A percentile compares a stretch with the other conserved stretches of the same genome.
Conservation (phyloP, 106 monocot genomes). For the Allium cepa region DNA sequence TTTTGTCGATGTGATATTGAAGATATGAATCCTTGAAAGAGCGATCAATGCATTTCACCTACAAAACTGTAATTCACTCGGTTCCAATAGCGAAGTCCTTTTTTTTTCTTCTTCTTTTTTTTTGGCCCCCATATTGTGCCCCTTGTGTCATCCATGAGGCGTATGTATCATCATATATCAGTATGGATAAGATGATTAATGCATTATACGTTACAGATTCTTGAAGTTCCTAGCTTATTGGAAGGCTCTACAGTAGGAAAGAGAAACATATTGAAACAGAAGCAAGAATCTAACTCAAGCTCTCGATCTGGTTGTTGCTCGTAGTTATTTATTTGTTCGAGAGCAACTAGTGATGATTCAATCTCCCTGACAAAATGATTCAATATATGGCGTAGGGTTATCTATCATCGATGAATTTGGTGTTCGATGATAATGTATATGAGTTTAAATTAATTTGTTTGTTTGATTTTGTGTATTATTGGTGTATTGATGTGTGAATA, state of each 20-base stretch:
- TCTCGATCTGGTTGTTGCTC: slow-evolving; percentile 40
- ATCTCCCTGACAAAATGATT: background rate
- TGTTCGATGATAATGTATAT: slow-evolving; percentile 6
- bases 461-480: slow-evolving; percentile 9
- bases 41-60: no score
- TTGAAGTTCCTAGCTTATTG: slow-evolving; percentile 57
- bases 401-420: background rate
- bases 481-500: slow-evolving; percentile 10
- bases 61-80: no score
- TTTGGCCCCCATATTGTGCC: no score
- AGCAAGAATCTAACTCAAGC: slow-evolving; percentile 22
- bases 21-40: no score
- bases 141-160: no score
- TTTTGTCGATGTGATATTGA: no score
- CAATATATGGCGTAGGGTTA: slow-evolving; percentile 4
- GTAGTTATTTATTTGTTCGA: slow-evolving; percentile 3
- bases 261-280: slow-evolving; percentile 43
- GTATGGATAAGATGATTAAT: no score
- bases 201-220: slow-evolving; percentile 26
- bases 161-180: no score
- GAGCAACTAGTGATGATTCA: slow-evolving; percentile 1
- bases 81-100: no score
- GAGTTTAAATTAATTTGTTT: slow-evolving; percentile 19
- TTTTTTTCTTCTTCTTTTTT: no score
- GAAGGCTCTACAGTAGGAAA: slow-evolving; percentile 51